These are phyloP conservation scores for Pichia sp. DNA, from an alignment of 1,139 yeast species.

Conservation along the genomic window DNA sequence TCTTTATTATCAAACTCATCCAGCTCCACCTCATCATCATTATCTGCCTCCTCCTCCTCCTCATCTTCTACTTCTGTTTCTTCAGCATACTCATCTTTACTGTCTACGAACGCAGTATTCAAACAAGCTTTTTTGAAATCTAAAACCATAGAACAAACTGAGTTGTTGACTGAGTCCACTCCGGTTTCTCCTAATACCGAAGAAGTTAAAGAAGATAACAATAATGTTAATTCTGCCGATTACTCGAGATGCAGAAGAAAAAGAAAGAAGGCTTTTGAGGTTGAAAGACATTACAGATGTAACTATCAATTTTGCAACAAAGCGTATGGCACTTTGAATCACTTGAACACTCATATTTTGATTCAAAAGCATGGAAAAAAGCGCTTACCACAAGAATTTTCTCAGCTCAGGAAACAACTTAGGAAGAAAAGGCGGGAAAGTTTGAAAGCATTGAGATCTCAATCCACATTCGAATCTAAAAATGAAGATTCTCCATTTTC, in stretches of 20 bases:
- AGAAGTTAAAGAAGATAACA: not conserved
- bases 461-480: not conserved
- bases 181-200: not conserved
- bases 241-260: constrained; percentile 40
- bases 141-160: not conserved
- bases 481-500: not conserved
- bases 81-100: not conserved
- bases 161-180: not conserved
- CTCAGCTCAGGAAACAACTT: constrained; percentile 7
- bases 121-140: not conserved
- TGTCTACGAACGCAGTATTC: not conserved
- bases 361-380: constrained; percentile 70
- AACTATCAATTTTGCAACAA: constrained; percentile 58
- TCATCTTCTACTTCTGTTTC: not conserved
- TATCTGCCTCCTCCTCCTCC: too few relatives aligned
- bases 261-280: constrained; percentile 65
- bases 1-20: too few relatives aligned
- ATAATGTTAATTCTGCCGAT: not conserved
- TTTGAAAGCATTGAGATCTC: not conserved
- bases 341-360: constrained; percentile 69
- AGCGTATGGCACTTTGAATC: constrained; percentile 74
- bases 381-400: constrained; percentile 56
- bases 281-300: constrained; percentile 62
- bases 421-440: not conserved
- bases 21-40: too few relatives aligned